Conservation (phyloP, 2,329 filamentous ascomycete species). For the Tricladium varicosporioides region DNA sequence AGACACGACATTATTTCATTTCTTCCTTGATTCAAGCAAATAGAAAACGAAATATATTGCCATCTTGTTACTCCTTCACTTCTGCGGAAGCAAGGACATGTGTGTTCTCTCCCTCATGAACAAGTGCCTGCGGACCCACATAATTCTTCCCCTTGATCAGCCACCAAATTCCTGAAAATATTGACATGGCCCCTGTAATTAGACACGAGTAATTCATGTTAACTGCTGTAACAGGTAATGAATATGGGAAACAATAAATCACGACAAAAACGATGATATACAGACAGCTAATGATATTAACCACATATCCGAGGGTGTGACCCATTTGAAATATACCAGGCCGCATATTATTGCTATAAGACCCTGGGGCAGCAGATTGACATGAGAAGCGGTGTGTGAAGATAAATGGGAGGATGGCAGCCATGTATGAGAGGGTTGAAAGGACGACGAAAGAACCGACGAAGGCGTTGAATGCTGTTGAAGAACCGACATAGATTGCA, state of each 20-base stretch:
- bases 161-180: conserved; percentile 43
- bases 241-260: conserved; percentile 60
- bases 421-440: conserved; percentile 56
- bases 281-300: conserved; percentile 50
- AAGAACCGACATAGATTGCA: conserved; percentile 63
- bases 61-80: background rate
- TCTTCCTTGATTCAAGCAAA: background rate
- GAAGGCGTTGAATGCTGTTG: conserved; percentile 65
- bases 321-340: conserved; percentile 60
- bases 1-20: background rate
- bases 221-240: conserved; percentile 42
- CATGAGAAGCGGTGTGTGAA: conserved; percentile 39
- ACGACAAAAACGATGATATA: conserved; percentile 62
- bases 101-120: background rate
- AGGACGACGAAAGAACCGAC: conserved; percentile 59
- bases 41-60: background rate
- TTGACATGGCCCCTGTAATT: conserved; percentile 43
- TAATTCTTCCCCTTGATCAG: conserved; percentile 30
- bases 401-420: conserved; percentile 59
- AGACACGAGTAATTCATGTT: conserved; percentile 54
- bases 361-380: conserved; percentile 2
- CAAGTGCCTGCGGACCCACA: conserved; percentile 24
- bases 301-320: conserved; percentile 43
- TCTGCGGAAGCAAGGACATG: background rate
- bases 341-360: conserved; percentile 37